These are phyloP conservation scores for Trichoderma virens DNA, from an alignment of 495 filamentous ascomycete species.

Conservation along the genomic window DNA sequence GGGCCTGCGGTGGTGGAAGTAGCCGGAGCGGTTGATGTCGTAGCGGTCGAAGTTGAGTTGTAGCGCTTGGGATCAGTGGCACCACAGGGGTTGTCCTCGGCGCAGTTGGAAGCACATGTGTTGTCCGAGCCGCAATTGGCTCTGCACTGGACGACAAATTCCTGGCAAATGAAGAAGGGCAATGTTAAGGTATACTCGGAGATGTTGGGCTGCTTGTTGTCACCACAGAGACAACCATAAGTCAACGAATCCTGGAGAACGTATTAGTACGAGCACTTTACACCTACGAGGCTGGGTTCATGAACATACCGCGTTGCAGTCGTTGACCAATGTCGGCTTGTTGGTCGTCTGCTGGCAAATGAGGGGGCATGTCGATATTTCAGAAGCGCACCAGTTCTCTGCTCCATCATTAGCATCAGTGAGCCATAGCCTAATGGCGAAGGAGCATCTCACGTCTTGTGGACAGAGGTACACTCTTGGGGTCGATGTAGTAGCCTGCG, in stretches of 20 bases:
- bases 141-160: conserved; percentile 66
- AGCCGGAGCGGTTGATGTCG: conserved; percentile 29
- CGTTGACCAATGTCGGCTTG: conserved; percentile 48
- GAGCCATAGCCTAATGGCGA: background rate
- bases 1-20: conserved; percentile 27
- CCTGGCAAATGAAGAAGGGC: conserved; percentile 74
- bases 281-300: background rate
- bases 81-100: conserved; percentile 69
- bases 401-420: conserved; percentile 19
- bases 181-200: conserved; percentile 80
- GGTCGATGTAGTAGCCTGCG: conserved; percentile 47
- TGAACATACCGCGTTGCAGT: conserved; percentile 61
- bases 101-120: conserved; percentile 56
- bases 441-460: conserved; percentile 30
- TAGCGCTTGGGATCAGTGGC: conserved; percentile 57
- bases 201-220: conserved; percentile 63
- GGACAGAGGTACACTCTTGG: conserved; percentile 43
- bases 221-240: conserved; percentile 70
- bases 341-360: conserved; percentile 65
- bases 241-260: conserved; percentile 50
- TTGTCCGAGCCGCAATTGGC: conserved; percentile 49
- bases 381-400: conserved; percentile 64
- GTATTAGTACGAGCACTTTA: background rate
- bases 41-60: conserved; percentile 47
- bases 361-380: conserved; percentile 62